phyloP scores from a whole-genome alignment of 805 yeast species.

The Candida ipomoeae region DNA sequence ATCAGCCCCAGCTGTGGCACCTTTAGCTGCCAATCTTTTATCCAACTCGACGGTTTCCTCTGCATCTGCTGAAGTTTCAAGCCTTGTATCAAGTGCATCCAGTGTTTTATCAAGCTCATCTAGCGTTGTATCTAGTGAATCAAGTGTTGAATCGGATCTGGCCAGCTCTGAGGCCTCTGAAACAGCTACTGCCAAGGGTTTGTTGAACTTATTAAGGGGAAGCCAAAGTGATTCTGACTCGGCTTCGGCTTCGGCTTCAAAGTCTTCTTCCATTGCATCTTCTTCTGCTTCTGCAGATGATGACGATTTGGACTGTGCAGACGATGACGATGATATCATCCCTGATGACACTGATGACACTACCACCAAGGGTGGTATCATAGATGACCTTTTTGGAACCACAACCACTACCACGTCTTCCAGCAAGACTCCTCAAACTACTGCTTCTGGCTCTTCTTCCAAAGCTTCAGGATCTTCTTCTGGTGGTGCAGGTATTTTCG shows the following conservation, averaged over 20 bases:
- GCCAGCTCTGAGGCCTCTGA: constrained; percentile 22
- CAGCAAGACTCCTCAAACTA: not conserved
- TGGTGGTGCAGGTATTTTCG: constrained; percentile 1
- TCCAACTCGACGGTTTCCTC: constrained; percentile 3
- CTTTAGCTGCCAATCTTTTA: not conserved
- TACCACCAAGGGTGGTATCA: constrained; percentile 9
- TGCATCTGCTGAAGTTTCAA: not conserved
- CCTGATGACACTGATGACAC: constrained; percentile 3
- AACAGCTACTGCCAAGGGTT: constrained; percentile 12
- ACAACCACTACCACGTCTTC: constrained; percentile 8
- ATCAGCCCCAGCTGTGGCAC: not conserved
- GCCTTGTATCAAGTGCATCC: no score
- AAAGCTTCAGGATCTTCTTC: not conserved
- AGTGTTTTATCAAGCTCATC: no score
- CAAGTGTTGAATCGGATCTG: not conserved
- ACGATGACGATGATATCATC: not conserved
- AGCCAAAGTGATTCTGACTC: constrained; percentile 5
- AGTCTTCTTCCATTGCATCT: constrained; percentile 28
- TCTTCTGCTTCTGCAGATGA: constrained; percentile 4
- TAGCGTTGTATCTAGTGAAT: no score
- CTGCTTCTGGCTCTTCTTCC: not conserved
- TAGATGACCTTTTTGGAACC: constrained; percentile 12
- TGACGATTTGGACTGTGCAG: constrained; percentile 5
- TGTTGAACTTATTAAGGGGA: not conserved
- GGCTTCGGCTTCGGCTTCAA: constrained; percentile 6